These are phyloP conservation scores for Halophytophthora polymorphica DNA, from an alignment of 352 stramenopile species.

Conservation along the genomic window DNA sequence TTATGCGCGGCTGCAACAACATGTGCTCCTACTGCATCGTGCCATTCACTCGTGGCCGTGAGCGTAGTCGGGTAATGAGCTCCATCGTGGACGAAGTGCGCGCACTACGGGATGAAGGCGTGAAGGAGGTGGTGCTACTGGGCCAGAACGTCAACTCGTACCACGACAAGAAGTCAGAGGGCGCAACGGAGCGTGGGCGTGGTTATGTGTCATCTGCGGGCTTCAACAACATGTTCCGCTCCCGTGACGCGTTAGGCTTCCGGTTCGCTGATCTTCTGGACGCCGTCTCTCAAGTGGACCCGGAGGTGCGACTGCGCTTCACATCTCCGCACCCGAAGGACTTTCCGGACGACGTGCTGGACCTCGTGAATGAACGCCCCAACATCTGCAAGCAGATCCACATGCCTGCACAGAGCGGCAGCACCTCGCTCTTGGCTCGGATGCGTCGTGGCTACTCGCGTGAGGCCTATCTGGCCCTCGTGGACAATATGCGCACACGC, in stretches of 20 bases:
- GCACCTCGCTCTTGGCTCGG: constrained; percentile 70
- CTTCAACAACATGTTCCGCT: constrained; percentile 95
- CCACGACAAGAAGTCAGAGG: constrained; percentile 90
- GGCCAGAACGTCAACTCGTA: constrained; percentile 99
- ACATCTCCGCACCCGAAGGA: constrained; percentile 99
- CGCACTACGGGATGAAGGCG: constrained; percentile 82
- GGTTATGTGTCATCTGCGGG: constrained; percentile 86
- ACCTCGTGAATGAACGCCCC: constrained; percentile 83
- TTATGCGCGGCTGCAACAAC: constrained; percentile 99
- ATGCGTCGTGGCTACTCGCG: constrained; percentile 97
- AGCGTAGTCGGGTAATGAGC: constrained; percentile 88
- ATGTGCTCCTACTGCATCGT: constrained; percentile 99
- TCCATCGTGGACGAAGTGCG: constrained; percentile 96
- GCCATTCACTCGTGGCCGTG: constrained; percentile 97
- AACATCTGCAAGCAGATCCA: constrained; percentile 99
- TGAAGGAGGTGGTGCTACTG: constrained; percentile 98
- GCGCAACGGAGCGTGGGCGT: constrained; percentile 57
- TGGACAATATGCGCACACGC: constrained; percentile 88
- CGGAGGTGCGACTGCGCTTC: constrained; percentile 98
- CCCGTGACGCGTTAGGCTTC: constrained; percentile 85
- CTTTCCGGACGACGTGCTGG: constrained; percentile 94
- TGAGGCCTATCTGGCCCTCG: constrained; percentile 96
- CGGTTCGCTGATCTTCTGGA: constrained; percentile 98
- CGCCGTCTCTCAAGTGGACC: constrained; percentile 88
- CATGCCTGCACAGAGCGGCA: constrained; percentile 97